These are phyloP conservation scores for Salix purpurea DNA, from an alignment of 345 rosid species.

Conservation along the genomic window DNA sequence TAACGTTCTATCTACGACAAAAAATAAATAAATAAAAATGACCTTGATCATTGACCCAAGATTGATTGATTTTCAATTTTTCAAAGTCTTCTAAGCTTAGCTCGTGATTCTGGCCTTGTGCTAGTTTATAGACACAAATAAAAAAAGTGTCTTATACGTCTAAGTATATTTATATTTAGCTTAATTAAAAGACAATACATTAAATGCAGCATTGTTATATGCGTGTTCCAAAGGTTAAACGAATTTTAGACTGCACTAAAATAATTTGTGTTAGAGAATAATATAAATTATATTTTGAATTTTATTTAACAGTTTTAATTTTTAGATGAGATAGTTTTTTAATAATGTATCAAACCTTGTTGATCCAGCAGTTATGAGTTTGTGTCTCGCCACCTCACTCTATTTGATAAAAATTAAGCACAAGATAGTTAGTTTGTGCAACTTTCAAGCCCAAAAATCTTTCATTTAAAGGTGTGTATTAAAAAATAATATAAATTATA, in stretches of 20 bases:
- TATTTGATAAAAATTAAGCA: too few relatives aligned
- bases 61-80: not conserved
- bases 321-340: too few relatives aligned
- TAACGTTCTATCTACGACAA: not conserved
- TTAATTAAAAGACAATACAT: not conserved
- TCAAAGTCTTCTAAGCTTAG: not conserved
- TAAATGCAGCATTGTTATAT: not conserved
- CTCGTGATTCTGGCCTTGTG: not conserved
- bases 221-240: not conserved
- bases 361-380: too few relatives aligned
- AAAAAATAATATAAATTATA: too few relatives aligned
- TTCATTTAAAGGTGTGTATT: too few relatives aligned
- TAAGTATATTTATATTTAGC: not conserved
- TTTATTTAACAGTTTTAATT: too few relatives aligned
- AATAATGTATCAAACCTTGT: too few relatives aligned
- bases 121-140: not conserved
- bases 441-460: too few relatives aligned
- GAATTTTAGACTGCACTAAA: not conserved
- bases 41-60: not conserved
- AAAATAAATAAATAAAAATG: not conserved
- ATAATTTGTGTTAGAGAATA: not conserved
- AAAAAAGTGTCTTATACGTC: not conserved
- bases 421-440: too few relatives aligned
- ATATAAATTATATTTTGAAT: too few relatives aligned
- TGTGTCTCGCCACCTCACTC: too few relatives aligned